These are phyloP conservation scores for Trichoderma virens DNA, from an alignment of 495 filamentous ascomycete species.

Conservation along the genomic window DNA sequence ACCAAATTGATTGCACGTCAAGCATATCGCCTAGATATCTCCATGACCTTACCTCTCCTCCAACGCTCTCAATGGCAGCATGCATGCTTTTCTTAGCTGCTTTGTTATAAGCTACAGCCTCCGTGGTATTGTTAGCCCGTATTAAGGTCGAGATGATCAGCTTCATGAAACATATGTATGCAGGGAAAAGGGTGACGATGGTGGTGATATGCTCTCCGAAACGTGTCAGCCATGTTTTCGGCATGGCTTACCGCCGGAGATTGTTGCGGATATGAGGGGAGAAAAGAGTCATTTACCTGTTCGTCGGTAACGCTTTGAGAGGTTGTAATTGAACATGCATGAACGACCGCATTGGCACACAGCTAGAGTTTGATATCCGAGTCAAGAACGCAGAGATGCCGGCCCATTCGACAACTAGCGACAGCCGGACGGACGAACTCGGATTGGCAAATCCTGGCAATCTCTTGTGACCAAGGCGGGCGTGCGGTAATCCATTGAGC, in stretches of 20 bases:
- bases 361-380: neutral
- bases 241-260: neutral
- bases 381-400: neutral
- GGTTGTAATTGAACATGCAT: neutral
- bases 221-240: neutral
- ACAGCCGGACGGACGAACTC: constrained; percentile 4
- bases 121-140: neutral
- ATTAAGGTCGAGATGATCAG: neutral
- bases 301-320: neutral
- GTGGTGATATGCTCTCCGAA: neutral
- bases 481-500: neutral
- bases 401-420: neutral
- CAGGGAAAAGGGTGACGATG: neutral
- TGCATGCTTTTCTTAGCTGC: too few relatives aligned
- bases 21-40: too few relatives aligned
- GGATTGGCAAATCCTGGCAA: neutral
- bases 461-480: neutral
- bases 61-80: too few relatives aligned
- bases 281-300: neutral
- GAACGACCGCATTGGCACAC: neutral
- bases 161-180: neutral
- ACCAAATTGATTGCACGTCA: too few relatives aligned
- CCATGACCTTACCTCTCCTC: too few relatives aligned
- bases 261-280: neutral
- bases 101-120: too few relatives aligned